Evolutionary conservation across 371 early-diverging fungal genomes (phyloP).

Genomic region (Dichotomocladium elegans): DNA sequence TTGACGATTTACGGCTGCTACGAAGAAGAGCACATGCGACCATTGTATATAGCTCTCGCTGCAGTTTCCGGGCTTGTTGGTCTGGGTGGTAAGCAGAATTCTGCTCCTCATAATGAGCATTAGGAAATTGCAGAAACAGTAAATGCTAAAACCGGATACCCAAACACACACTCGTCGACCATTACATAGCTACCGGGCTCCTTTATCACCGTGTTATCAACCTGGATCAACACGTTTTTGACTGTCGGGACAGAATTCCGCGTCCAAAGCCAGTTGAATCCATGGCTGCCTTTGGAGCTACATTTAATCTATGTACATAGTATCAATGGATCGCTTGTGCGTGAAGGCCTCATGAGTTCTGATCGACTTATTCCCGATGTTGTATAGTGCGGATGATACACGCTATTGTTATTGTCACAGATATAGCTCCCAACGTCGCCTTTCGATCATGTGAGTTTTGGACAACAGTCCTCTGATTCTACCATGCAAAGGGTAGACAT

Average conservation of each 20-base stretch:
- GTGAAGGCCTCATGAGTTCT: too few species aligned
- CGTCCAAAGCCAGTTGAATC: constrained; percentile 23
- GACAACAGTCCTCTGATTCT: too few species aligned
- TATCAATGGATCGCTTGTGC: too few species aligned
- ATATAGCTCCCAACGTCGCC: constrained; percentile 6
- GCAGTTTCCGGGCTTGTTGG: background rate
- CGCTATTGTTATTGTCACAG: constrained; percentile 14
- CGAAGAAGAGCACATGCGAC: constrained; percentile 2
- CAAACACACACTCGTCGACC: background rate
- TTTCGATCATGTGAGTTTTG: constrained; percentile 17
- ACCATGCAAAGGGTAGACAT: too few species aligned
- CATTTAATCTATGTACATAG: background rate
- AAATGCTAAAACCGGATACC: background rate
- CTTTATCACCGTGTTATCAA: constrained; percentile 13
- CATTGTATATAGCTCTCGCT: background rate
- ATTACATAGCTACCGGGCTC: constrained; percentile 5
- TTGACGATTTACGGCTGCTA: constrained; percentile 12
- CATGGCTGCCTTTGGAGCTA: constrained; percentile 7
- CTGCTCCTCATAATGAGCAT: background rate
- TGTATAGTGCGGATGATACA: constrained; percentile 26
- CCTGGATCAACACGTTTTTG: constrained; percentile 15
- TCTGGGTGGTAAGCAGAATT: background rate
- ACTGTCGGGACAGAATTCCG: constrained; percentile 13
- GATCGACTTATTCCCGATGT: too few species aligned
- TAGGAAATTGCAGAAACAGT: background rate